Evolutionary conservation across 2,329 filamentous ascomycete species (phyloP), one percentile per base, ranked within the genome.

Genomic region (Venturia asperata): DNA sequence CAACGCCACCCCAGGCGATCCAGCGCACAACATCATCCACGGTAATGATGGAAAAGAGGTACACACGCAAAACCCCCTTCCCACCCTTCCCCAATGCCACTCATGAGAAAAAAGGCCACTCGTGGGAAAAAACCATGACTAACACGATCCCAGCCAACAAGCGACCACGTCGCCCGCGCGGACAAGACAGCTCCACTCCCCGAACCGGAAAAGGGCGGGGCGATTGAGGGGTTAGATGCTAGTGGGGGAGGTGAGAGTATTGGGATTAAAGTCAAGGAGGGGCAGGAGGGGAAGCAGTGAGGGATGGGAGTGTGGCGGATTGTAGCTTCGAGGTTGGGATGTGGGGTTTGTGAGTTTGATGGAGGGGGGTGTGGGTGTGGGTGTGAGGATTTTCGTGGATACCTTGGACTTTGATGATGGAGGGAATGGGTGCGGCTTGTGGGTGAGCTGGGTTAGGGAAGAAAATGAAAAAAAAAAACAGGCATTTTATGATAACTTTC

Each of bases 101-200:
- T 45, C 30, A 6, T 34, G 30, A 6, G 30, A 34, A n/a, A n/a
- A n/a, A n/a, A n/a, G n/a, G n/a, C 17, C 3, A 45, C 42, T 45
- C 30, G 30, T 34, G 30, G 30, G 30, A 34, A n/a, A n/a, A n/a
- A n/a, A n/a, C n/a, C n/a, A 71, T 19, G 5, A 15, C 43, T 47
- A 15, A 58, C 27, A 58, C 34, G 24, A 6, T 4, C n/a, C n/a
- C 39, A 62, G 27, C 52, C 52, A 58, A 58, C 52, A 37, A 55
- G 67, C 45, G 63, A 70, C 64, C 76, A 77, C 37, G 80, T 82
- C 41, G 69, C 71, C 63, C 78, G 80, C 65, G 79, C 81, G 17
- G 76, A 81, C 72, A 83, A 83, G 76, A 78, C 79, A 1, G 81
- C 81, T 0, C 75, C 76, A 1, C 69, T 81, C 60, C 81, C 81